phyloP scores from a whole-genome alignment of 352 stramenopile genomes.

The Phytophthora litchii region DNA sequence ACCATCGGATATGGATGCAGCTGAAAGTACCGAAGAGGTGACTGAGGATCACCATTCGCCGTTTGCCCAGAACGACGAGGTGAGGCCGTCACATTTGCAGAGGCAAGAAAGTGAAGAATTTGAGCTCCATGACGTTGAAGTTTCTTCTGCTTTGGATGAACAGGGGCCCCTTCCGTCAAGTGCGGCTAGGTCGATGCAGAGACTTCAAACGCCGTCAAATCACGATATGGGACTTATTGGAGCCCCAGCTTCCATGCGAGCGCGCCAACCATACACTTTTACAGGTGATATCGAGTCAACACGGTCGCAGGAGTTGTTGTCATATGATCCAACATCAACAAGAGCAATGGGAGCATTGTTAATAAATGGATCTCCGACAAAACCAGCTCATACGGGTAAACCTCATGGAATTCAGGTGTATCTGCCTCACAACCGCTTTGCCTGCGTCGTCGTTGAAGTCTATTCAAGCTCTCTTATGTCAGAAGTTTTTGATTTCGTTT shows the following conservation, averaged over 20 bases:
- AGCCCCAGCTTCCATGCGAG: conserved; percentile 45
- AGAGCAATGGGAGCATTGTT: conserved; percentile 49
- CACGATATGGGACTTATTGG: conserved; percentile 41
- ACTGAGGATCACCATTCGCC: conserved; percentile 36
- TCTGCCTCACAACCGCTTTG: conserved; percentile 86
- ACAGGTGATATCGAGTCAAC: conserved; percentile 57
- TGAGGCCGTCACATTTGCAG: conserved; percentile 31
- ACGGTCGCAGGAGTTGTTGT: conserved; percentile 58
- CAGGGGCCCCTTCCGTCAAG: conserved; percentile 54
- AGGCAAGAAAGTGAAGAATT: conserved; percentile 47
- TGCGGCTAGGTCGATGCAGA: conserved; percentile 64
- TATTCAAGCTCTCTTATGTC: conserved; percentile 59
- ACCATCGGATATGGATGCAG: conserved; percentile 62
- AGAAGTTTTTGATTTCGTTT: conserved; percentile 81
- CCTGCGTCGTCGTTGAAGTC: conserved; percentile 76
- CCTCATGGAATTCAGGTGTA: conserved; percentile 75
- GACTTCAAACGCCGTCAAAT: conserved; percentile 67
- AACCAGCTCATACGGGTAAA: conserved; percentile 42
- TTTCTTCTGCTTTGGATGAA: conserved; percentile 33
- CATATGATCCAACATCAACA: conserved; percentile 68
- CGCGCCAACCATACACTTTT: conserved; percentile 52
- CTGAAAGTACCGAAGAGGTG: conserved; percentile 38
- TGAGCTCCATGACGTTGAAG: conserved; percentile 51
- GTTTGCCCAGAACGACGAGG: conserved; percentile 28
- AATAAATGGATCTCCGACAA: conserved; percentile 51